These are phyloP conservation scores for Chlorociboria aeruginascens DNA, from an alignment of 495 filamentous ascomycete species.

Conservation along the genomic window DNA sequence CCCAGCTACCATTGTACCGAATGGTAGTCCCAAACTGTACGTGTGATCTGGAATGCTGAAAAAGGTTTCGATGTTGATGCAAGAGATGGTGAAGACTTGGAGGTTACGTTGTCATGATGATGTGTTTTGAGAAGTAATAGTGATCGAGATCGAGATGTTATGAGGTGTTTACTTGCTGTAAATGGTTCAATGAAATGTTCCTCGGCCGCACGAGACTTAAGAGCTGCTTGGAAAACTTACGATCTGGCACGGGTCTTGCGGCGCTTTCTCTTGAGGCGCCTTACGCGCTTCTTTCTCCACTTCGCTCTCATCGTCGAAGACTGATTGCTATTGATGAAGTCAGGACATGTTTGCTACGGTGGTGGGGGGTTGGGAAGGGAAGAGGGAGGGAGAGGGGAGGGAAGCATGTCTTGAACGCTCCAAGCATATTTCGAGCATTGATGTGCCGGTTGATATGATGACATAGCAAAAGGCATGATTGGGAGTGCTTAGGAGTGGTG, in stretches of 20 bases:
- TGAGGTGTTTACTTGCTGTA: conserved; percentile 63
- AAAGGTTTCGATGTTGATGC: conserved; percentile 22
- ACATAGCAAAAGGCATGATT: too few relatives aligned
- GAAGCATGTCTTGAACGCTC: too few relatives aligned
- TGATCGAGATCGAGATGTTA: conserved; percentile 48
- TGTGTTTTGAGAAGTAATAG: conserved; percentile 24
- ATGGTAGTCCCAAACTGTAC: conserved; percentile 16
- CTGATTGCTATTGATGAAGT: neutral
- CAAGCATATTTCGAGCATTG: too few relatives aligned
- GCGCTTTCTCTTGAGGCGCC: conserved; percentile 95
- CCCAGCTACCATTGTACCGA: conserved; percentile 14
- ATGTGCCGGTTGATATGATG: too few relatives aligned
- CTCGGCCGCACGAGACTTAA: conserved; percentile 2
- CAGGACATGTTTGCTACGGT: too few relatives aligned
- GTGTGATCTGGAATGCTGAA: conserved; percentile 17
- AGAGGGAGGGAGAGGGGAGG: too few relatives aligned
- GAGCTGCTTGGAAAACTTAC: conserved; percentile 38
- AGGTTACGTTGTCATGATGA: conserved; percentile 23
- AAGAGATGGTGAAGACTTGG: conserved; percentile 21
- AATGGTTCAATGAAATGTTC: conserved; percentile 22
- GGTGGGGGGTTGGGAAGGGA: too few relatives aligned
- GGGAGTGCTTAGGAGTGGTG: too few relatives aligned
- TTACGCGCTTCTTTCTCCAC: conserved; percentile 99
- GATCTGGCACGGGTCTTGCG: conserved; percentile 95
- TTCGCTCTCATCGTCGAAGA: conserved; percentile 86